Percentiles rank a stretch among this genome's conserved stretches.
These are phyloP conservation scores for Fomitopsis pinicola DNA, from an alignment of 1,284 basidiomycete genomes.

Conservation along the genomic window DNA sequence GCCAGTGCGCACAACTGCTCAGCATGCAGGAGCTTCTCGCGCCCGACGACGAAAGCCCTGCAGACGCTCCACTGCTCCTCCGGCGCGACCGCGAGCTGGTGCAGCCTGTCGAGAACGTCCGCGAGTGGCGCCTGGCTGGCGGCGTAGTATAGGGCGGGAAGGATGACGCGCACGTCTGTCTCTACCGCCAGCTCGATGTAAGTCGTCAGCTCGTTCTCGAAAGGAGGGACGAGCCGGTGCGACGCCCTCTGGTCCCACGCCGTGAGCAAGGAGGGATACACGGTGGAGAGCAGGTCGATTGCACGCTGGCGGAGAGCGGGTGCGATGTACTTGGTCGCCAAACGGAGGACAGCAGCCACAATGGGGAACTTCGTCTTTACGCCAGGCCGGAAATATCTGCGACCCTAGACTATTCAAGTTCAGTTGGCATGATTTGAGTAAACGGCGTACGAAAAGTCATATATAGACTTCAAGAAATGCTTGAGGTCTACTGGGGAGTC, in stretches of 20 bases:
- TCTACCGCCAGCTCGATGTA: conserved; percentile 12
- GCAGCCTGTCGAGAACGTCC: conserved; percentile 6
- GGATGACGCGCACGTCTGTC: conserved; percentile 9
- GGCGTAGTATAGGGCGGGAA: conserved; percentile 13
- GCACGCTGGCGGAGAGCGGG: conserved; percentile 32
- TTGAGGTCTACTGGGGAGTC: conserved; percentile 16
- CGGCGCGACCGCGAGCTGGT: conserved; percentile 5
- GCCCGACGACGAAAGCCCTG: conserved; percentile 10
- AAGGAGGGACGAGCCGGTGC: conserved; percentile 11
- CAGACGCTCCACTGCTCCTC: conserved; percentile 4
- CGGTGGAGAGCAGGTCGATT: conserved; percentile 29
- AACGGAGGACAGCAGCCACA: conserved; percentile 32
- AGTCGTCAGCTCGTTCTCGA: conserved; percentile 7
- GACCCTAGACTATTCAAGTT: not conserved
- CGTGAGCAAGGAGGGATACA: conserved; percentile 31
- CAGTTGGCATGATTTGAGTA: not conserved
- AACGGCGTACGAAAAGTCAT: conserved; percentile 18
- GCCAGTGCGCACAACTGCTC: conserved; percentile 7
- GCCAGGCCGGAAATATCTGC: conserved; percentile 12
- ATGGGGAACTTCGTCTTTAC: conserved; percentile 24
- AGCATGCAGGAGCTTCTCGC: conserved; percentile 8
- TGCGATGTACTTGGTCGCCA: conserved; percentile 39
- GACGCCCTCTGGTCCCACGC: conserved; percentile 27
- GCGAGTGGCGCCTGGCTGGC: conserved; percentile 8
- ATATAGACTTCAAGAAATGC: conserved; percentile 19